phyloP scores from a whole-genome alignment of 768 basidiomycete species.

The Naganishia onofrii region DNA sequence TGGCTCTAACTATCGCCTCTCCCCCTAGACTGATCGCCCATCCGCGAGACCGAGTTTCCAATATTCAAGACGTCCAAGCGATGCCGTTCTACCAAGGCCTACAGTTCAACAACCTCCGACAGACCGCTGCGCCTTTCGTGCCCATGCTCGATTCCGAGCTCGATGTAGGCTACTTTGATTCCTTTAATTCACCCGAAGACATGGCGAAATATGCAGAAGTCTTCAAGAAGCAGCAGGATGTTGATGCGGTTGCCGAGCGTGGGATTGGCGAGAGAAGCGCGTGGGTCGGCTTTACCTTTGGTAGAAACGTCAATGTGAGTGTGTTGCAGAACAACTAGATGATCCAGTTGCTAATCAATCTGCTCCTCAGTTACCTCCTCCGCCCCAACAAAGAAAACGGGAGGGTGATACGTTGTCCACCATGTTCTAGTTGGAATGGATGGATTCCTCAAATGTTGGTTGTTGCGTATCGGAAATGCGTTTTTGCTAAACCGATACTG shows the following conservation, averaged over 20 bases:
- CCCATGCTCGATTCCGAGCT: slow-evolving; percentile 90
- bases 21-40: slow-evolving; percentile 68
- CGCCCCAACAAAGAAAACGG: slow-evolving; percentile 40
- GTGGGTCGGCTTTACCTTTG: slow-evolving; percentile 54
- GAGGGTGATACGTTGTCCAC: slow-evolving; percentile 52
- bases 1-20: neutral
- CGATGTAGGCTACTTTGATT: slow-evolving; percentile 81
- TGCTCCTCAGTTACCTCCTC: slow-evolving; percentile 35
- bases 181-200: slow-evolving; percentile 60
- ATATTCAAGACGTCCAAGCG: slow-evolving; percentile 66
- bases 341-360: slow-evolving; percentile 2
- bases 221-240: slow-evolving; percentile 91
- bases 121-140: slow-evolving; percentile 79
- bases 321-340: neutral
- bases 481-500: neutral
- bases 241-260: slow-evolving; percentile 85
- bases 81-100: slow-evolving; percentile 80
- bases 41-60: slow-evolving; percentile 72
- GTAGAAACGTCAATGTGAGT: slow-evolving; percentile 46
- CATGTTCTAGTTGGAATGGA: slow-evolving; percentile 48
- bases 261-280: slow-evolving; percentile 54
- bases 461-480: neutral
- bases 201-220: slow-evolving; percentile 99
- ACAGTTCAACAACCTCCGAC: slow-evolving; percentile 76
- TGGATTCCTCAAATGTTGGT: neutral